A percentile compares a stretch with the other conserved stretches of the same genome.
Conservation (phyloP, 441 rosid species). For the Pelargonium cotyledonis region DNA sequence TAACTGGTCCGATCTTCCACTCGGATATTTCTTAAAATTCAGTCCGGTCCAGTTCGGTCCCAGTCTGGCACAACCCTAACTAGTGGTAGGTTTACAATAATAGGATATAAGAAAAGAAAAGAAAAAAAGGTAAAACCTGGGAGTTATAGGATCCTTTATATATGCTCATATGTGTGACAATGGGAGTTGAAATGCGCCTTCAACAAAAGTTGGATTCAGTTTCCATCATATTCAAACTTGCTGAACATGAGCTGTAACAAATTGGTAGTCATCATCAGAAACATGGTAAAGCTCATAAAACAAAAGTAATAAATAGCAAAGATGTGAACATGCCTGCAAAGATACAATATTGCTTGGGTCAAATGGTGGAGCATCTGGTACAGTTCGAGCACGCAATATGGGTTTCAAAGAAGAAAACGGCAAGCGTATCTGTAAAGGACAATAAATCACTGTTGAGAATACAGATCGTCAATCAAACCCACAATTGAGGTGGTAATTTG, state of each 20-base stretch:
- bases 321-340: slow-evolving; percentile 48
- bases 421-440: slow-evolving; percentile 43
- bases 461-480: slow-evolving; percentile 4
- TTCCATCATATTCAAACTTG: slow-evolving; percentile 88
- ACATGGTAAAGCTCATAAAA: not conserved
- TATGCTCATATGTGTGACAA: slow-evolving; percentile 55
- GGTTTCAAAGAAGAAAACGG: slow-evolving; percentile 81
- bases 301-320: slow-evolving; percentile 1
- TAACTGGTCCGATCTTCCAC: too few relatives aligned
- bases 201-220: slow-evolving; percentile 72
- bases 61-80: too few relatives aligned
- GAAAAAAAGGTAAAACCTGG: slow-evolving; percentile 40
- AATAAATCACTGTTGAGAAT: slow-evolving; percentile 4
- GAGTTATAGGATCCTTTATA: slow-evolving; percentile 64
- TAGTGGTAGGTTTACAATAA: too few relatives aligned
- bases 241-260: slow-evolving; percentile 82
- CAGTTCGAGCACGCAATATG: slow-evolving; percentile 68
- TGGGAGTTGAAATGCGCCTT: slow-evolving; percentile 82
- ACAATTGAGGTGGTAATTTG: slow-evolving; percentile 1
- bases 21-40: too few relatives aligned
- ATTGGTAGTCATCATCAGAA: slow-evolving; percentile 17
- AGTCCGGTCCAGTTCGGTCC: too few relatives aligned
- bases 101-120: not conserved
- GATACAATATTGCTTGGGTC: slow-evolving; percentile 60
- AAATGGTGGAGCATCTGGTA: slow-evolving; percentile 65